These are phyloP conservation scores for Cardamine occulta DNA, from an alignment of 345 rosid genomes.

Conservation along the genomic window DNA sequence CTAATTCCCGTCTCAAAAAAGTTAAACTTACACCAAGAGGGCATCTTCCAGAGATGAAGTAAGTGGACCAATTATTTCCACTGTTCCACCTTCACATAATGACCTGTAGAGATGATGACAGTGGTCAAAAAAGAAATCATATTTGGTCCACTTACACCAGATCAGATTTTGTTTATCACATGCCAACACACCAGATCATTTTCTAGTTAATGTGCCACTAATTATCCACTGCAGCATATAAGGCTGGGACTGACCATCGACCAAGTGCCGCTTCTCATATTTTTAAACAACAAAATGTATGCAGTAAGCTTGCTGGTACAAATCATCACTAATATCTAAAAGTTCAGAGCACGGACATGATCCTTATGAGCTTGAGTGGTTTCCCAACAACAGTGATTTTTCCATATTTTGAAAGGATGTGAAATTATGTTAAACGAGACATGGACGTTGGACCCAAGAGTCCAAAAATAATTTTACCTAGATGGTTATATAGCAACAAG, in stretches of 20 bases:
- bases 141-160: conserved; percentile 7
- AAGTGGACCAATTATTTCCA: conserved; percentile 85
- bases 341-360: neutral
- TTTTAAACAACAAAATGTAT: neutral
- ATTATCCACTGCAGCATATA: neutral
- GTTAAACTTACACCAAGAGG: conserved; percentile 69
- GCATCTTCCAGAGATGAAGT: conserved; percentile 83
- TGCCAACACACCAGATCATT: neutral
- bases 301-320: neutral
- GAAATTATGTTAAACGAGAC: neutral
- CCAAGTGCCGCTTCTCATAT: neutral
- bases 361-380: neutral
- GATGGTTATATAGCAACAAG: conserved; percentile 17
- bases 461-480: neutral
- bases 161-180: neutral
- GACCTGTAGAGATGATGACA: conserved; percentile 53
- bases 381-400: neutral
- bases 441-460: neutral
- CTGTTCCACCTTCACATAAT: conserved; percentile 71
- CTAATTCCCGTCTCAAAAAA: conserved; percentile 1
- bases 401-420: conserved; percentile 4
- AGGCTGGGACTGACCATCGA: conserved; percentile 1
- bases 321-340: neutral
- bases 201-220: neutral
- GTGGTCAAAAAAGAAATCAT: conserved; percentile 9